Base-by-base conservation (phyloP, 202 grass and related monocot genomes). In the Saccharum hybrid region DNA sequence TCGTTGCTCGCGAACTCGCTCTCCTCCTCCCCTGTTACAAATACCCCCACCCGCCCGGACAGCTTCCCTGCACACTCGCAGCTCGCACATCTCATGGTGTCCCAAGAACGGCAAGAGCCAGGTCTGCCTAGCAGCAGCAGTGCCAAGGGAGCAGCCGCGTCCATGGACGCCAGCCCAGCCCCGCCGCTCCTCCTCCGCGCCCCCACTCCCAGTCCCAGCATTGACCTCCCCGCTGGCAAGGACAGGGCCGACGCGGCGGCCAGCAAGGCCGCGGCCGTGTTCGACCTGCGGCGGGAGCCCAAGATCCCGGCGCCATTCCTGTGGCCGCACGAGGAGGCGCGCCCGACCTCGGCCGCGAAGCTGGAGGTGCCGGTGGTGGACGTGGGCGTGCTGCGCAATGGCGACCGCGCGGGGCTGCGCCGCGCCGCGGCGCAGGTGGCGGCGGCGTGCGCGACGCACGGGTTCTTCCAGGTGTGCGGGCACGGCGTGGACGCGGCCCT, bases 381-480 rank as follows among this genome's bases (percentile, higher is more conserved):
- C 90, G 92, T 94, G 65, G 49, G 67, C 76, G 90, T 81, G 34
- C 80, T 94, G 72, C 81, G 66, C 45, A 85, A 81, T 60, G 82
- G 87, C 51, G 87, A 93, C 85, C 56, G 30, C 45, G 82, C 8
- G 18, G 84, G 81, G 37, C 86, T 86, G 6, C 64, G 65, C 0
- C 81, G 70, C 39, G 92, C 92, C 10, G 86, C 34, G 28, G 78
- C 23, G 63, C 84, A 89, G 67, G 84, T 97, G 38, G 45, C 81
- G 1, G 14, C 74, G 33, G 92, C 88, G 23, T 94, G 94, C 87
- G 71, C 56, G 19, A 76, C 54, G 21, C 92, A 97, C 78, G 94
- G 94, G 10, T 97, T 97, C 88, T 97, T 97, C 92, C 94, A 94
- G 75, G 92, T 97, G 26, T 26, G 67, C 34, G 82, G 82, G 12